phyloP scores from a whole-genome alignment of 2,329 filamentous ascomycete genomes.

The Grosmannia huntii region DNA sequence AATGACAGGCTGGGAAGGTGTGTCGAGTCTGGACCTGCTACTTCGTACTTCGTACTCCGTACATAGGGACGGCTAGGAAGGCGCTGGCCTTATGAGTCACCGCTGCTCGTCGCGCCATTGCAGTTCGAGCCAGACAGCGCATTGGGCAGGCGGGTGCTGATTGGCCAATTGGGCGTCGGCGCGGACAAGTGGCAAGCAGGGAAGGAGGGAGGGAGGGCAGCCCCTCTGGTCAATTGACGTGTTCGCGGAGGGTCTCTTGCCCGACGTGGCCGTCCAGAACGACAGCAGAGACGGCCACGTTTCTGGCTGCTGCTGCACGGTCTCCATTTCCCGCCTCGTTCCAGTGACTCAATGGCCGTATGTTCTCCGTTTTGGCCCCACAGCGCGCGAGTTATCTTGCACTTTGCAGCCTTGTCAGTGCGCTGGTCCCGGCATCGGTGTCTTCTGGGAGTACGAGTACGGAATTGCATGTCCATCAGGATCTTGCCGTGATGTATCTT shows the following conservation, averaged over 20 bases:
- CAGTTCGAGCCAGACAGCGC: not conserved
- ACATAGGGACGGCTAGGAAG: constrained; percentile 2
- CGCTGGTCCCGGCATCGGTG: not conserved
- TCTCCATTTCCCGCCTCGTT: not conserved
- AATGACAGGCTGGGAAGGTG: not conserved
- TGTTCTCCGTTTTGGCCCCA: not conserved
- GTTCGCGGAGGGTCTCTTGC: not conserved
- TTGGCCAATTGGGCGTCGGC: not conserved
- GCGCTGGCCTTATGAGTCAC: constrained; percentile 3
- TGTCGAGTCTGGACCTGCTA: not conserved
- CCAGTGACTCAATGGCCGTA: not conserved
- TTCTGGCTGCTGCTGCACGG: not conserved
- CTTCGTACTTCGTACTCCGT: not conserved
- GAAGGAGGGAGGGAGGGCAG: not conserved
- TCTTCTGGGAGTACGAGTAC: not conserved
- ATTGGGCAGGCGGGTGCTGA: not conserved
- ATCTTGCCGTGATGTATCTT: not conserved
- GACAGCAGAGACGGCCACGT: not conserved
- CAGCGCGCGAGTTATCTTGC: not conserved
- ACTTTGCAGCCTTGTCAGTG: not conserved
- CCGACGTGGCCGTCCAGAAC: not conserved
- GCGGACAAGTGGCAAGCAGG: not conserved
- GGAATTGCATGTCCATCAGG: not conserved
- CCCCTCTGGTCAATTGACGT: not conserved
- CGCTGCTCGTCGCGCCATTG: not conserved